Evolutionary conservation across 2,329 filamentous ascomycete species (phyloP).

Genomic region (Fusarium metavorans): DNA sequence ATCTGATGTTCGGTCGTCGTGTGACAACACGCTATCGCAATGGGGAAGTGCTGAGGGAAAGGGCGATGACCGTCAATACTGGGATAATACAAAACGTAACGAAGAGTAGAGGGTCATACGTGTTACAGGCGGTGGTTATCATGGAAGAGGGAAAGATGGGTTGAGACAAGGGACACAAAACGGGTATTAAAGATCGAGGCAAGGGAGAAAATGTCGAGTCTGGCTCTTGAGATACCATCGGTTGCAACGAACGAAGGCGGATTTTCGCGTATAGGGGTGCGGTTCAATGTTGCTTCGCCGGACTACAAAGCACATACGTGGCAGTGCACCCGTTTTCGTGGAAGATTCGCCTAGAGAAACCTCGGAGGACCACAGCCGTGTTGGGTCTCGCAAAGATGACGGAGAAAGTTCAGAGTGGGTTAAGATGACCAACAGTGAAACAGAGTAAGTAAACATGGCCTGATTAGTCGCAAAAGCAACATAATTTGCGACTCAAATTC

Average conservation of each 20-base stretch:
- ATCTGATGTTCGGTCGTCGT: not conserved
- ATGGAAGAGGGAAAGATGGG: not conserved
- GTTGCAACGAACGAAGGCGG: not conserved
- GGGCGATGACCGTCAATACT: not conserved
- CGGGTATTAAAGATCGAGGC: not conserved
- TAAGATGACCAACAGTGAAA: not conserved
- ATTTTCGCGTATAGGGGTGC: not conserved
- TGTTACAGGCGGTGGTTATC: not conserved
- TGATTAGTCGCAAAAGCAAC: not conserved
- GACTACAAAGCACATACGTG: not conserved
- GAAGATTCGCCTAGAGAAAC: not conserved
- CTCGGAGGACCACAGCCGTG: too few species aligned
- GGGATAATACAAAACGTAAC: not conserved
- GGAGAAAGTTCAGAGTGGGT: not conserved
- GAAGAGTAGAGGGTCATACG: not conserved
- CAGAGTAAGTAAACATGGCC: not conserved
- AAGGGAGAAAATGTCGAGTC: not conserved
- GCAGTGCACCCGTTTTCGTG: not conserved
- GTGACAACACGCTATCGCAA: not conserved
- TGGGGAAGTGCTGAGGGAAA: not conserved
- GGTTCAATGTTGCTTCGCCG: not conserved
- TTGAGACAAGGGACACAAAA: not conserved
- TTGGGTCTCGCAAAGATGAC: not conserved
- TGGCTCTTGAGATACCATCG: not conserved
- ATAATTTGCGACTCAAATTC: not conserved